A percentile compares a stretch with the other conserved stretches of the same genome.
phyloP scores from a whole-genome alignment of 1,284 basidiomycete species.

The Porphyrellus sp. region DNA sequence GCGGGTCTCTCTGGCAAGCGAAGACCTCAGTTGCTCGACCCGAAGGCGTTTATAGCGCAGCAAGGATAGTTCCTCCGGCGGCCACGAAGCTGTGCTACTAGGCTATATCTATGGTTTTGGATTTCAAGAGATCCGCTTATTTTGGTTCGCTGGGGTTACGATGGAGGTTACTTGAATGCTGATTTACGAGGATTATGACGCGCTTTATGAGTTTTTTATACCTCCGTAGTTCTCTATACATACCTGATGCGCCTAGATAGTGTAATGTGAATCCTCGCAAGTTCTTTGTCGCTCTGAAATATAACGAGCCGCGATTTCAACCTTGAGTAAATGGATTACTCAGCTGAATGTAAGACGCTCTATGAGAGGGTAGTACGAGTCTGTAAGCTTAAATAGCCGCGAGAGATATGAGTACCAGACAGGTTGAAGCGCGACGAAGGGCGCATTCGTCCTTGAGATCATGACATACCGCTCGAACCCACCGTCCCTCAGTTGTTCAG shows the following conservation, averaged over 20 bases:
- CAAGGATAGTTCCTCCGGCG: slow-evolving; percentile 7
- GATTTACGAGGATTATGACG: slow-evolving; percentile 7
- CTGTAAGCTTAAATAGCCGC: too few species aligned
- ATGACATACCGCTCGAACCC: too few species aligned
- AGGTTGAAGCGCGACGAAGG: too few species aligned
- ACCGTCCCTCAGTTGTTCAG: too few species aligned
- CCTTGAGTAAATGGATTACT: too few species aligned
- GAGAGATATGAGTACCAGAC: too few species aligned
- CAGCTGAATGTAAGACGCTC: too few species aligned
- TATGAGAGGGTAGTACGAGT: too few species aligned
- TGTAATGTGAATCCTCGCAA: neutral
- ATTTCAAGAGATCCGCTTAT: neutral
- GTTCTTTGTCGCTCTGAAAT: too few species aligned
- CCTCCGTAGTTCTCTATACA: neutral
- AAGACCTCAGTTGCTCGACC: slow-evolving; percentile 20
- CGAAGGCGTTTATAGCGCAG: slow-evolving; percentile 25
- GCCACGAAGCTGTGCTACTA: too few species aligned
- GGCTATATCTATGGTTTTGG: neutral
- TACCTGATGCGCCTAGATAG: neutral
- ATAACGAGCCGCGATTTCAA: too few species aligned
- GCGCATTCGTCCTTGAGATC: too few species aligned
- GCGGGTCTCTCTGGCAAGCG: slow-evolving; percentile 26
- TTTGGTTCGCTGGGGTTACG: neutral
- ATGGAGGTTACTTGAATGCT: neutral
- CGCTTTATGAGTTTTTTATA: neutral